phyloP scores from a whole-genome alignment of 352 stramenopile genomes.

The Globisporangium cylindrosporum region DNA sequence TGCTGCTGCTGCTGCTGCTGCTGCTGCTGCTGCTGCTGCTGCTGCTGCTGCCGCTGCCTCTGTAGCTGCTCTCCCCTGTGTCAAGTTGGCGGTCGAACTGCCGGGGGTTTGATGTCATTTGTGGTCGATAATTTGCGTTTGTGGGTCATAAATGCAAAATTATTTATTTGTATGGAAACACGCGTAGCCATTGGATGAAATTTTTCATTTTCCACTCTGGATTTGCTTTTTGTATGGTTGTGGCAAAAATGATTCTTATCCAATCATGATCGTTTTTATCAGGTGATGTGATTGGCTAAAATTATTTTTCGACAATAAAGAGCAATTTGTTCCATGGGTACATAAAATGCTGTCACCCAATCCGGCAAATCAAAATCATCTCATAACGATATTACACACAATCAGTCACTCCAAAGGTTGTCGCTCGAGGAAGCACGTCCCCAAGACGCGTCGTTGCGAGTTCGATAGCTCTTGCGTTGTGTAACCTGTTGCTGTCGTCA shows the following conservation, averaged over 20 bases:
- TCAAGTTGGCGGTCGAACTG: not conserved
- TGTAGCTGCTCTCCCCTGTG: not conserved
- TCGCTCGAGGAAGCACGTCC: not conserved
- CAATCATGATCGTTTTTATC: not conserved
- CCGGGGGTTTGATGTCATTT: not conserved
- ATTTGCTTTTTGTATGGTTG: too few species aligned
- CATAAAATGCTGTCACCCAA: not conserved
- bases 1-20: too few species aligned
- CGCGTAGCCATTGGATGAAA: too few species aligned
- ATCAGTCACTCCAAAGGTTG: not conserved
- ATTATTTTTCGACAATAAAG: not conserved
- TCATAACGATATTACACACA: not conserved
- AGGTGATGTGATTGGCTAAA: not conserved
- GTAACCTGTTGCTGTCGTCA: not conserved
- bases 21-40: too few species aligned
- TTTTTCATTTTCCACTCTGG: too few species aligned
- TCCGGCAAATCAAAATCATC: conserved; percentile 11
- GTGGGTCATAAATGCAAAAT: not conserved
- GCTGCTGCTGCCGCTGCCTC: not conserved
- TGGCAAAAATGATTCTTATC: not conserved
- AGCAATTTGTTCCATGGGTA: not conserved
- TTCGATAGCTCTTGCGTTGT: not conserved
- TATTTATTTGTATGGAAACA: too few species aligned
- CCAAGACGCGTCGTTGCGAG: not conserved
- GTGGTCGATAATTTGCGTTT: not conserved